Evolutionary conservation across 805 yeast species (phyloP).

Genomic region (Candida chilensis): DNA sequence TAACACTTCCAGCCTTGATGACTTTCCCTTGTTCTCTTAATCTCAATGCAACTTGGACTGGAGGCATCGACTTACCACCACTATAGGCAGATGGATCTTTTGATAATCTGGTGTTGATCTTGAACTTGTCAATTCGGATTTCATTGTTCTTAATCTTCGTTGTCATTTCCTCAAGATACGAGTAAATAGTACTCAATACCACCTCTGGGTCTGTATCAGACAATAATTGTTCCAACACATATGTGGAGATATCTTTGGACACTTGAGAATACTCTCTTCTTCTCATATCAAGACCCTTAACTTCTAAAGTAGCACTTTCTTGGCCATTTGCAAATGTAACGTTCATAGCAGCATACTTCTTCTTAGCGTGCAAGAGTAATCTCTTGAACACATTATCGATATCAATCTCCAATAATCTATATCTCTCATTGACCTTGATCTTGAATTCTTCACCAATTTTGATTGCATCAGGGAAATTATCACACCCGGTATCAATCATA

Average conservation of each 20-base stretch:
- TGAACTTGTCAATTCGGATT: slow-evolving; percentile 56
- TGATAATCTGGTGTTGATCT: slow-evolving; percentile 80
- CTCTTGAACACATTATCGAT: slow-evolving; percentile 89
- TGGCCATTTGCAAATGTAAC: slow-evolving; percentile 42
- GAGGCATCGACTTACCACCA: slow-evolving; percentile 70
- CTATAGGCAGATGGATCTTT: slow-evolving; percentile 86
- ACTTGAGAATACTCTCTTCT: slow-evolving; percentile 95
- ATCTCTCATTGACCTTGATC: slow-evolving; percentile 77
- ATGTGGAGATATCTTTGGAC: slow-evolving; percentile 80
- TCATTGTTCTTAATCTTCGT: slow-evolving; percentile 49
- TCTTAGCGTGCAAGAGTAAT: slow-evolving; percentile 83
- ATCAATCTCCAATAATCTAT: slow-evolving; percentile 82
- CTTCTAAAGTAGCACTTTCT: slow-evolving; percentile 60
- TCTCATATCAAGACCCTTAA: slow-evolving; percentile 93
- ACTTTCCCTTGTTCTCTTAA: slow-evolving; percentile 77
- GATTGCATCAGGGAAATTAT: slow-evolving; percentile 61
- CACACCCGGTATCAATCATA: slow-evolving; percentile 89
- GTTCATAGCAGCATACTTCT: slow-evolving; percentile 92
- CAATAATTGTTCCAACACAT: slow-evolving; percentile 62
- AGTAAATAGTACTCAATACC: slow-evolving; percentile 64
- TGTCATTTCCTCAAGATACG: slow-evolving; percentile 55
- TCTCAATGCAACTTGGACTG: slow-evolving; percentile 83
- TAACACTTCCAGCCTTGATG: slow-evolving; percentile 82
- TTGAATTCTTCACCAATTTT: slow-evolving; percentile 83
- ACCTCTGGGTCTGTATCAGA: slow-evolving; percentile 70